Evolutionary conservation across 805 yeast genomes (phyloP).

Genomic region (Ogataea angusta): DNA sequence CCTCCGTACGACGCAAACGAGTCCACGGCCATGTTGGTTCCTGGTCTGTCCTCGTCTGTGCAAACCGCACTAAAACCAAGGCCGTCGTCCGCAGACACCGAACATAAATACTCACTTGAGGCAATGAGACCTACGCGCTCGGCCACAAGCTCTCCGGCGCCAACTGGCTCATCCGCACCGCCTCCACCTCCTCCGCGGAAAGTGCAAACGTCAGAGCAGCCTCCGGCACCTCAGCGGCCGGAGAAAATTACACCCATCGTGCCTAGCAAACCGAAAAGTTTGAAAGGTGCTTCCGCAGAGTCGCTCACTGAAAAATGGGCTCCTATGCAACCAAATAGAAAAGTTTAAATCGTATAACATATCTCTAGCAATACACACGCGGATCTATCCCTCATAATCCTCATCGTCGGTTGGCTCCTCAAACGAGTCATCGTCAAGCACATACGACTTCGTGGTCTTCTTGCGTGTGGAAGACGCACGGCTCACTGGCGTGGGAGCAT

Average conservation of each 20-base stretch:
- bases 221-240: constrained; percentile 2
- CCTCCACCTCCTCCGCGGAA: constrained; percentile 31
- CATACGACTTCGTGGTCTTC: constrained; percentile 21
- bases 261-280: constrained; percentile 30
- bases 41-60: constrained; percentile 22
- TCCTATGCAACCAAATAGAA: constrained; percentile 33
- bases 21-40: constrained; percentile 20
- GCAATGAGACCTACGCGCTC: constrained; percentile 34
- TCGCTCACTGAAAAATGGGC: constrained; percentile 23
- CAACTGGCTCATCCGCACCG: constrained; percentile 27
- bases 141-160: constrained; percentile 31
- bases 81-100: neutral
- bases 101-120: constrained; percentile 14
- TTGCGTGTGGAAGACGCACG: constrained; percentile 14
- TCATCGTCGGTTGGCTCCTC: constrained; percentile 18
- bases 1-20: constrained; percentile 23
- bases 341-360: constrained; percentile 11
- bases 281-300: constrained; percentile 19
- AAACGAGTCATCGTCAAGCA: constrained; percentile 14
- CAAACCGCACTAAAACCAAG: constrained; percentile 11
- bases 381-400: constrained; percentile 17
- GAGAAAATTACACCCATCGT: constrained; percentile 32
- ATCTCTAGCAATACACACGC: neutral
- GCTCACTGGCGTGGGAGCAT: constrained; percentile 12
- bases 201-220: neutral